Evolutionary conservation across 176 grass and related monocot genomes (phyloP), one percentile per base, ranked within the genome.

Genomic region (Thalia dealbata): DNA sequence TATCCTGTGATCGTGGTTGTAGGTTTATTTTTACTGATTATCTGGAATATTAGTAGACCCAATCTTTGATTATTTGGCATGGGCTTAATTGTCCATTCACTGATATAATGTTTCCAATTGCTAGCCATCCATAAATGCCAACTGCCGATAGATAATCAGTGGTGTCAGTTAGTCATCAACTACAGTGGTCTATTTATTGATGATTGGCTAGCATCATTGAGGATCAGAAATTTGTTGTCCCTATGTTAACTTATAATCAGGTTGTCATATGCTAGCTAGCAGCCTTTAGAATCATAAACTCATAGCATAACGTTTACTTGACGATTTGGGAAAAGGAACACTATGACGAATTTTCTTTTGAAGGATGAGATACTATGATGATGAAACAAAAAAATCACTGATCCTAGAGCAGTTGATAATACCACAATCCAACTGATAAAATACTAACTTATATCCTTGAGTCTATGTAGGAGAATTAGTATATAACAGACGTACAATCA

Each of bases 221-320:
- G 56, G n/a, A 24, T 61, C 21, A 61, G n/a, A 61, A 23, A n/a
- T 24, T 10, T 23, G 10, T 9, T 61, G 10, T 23, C 23, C 23
- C 7, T 61, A 26, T 43, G 68, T 50, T 60, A 77, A 79, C 51
- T 61, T 84, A 52, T 78, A 64, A 35, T 61, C 19, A 14, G 25
- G 28, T 19, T 45, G 3, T 67, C 43, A 27, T 72, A 52, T 8
- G 45, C 11, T 48, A 48, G 45, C 45, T 48, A 48, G 45, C 45
- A 48, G 45, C 11, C 45, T 48, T 7, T 10, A 8, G 6, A 48
- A 8, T 48, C 45, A 48, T 48, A 48, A 8, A 48, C 32, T 38
- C 32, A 38, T 38, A 38, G 32, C 32, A 38, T 38, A 38, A 4
- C 32, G 1, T 38, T 38, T 38, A 38, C 32, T 38, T 38, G 32